phyloP scores from a whole-genome alignment of 2,329 filamentous ascomycete species.

The Fusarium sp. region DNA sequence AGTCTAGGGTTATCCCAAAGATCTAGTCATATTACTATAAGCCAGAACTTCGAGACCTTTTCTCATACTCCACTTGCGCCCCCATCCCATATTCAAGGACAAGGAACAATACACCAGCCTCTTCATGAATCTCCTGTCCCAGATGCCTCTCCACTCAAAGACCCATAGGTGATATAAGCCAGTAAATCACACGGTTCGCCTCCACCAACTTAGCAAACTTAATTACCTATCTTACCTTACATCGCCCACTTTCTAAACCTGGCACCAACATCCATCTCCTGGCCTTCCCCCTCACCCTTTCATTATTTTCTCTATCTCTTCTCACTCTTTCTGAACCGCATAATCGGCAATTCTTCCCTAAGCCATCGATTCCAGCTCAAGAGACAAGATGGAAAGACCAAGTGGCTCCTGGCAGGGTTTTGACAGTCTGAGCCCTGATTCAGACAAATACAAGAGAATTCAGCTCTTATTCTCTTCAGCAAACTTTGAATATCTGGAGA shows the following conservation, averaged over 20 bases:
- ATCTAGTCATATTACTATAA: no score
- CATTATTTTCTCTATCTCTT: not conserved
- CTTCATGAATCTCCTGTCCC: no score
- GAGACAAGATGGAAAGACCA: not conserved
- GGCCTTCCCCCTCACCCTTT: no score
- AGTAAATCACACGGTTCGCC: not conserved
- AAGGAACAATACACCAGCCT: no score
- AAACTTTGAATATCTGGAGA: not conserved
- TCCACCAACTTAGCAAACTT: not conserved
- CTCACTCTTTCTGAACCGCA: rapidly evolving
- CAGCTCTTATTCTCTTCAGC: not conserved
- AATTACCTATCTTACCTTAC: not conserved
- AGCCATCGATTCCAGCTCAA: rapidly evolving
- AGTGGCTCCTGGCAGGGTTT: not conserved
- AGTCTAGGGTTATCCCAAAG: no score
- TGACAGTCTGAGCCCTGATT: rapidly evolving
- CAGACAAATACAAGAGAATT: not conserved
- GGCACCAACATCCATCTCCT: not conserved
- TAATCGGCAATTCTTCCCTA: rapidly evolving
- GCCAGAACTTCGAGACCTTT: no score
- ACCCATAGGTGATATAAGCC: no score
- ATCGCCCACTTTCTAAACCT: not conserved
- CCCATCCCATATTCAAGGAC: no score
- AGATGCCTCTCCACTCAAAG: no score
- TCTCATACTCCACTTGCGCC: no score